These are phyloP conservation scores for Trichophyton schoenleinii DNA, from an alignment of 2,329 filamentous ascomycete species.

Conservation along the genomic window DNA sequence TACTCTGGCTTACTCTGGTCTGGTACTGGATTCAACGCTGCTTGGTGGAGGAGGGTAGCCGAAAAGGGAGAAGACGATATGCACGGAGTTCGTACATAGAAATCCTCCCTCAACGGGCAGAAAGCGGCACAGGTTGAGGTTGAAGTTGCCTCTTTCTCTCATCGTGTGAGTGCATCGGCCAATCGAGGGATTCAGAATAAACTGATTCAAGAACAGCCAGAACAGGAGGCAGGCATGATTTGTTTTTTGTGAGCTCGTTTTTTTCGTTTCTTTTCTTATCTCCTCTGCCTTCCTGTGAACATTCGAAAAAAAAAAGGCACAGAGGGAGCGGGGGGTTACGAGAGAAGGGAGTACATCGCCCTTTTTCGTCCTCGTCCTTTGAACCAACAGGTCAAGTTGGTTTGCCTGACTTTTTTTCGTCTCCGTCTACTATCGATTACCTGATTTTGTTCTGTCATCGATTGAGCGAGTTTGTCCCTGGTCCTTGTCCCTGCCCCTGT, in stretches of 20 bases:
- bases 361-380: not conserved
- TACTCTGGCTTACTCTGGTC: not conserved
- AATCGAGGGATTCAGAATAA: not conserved
- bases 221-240: not conserved
- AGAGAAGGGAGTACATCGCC: not conserved
- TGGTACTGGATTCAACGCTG: not conserved
- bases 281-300: not conserved
- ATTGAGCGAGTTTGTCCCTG: conserved; percentile 1
- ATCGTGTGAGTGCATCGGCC: not conserved
- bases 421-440: not conserved
- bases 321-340: not conserved
- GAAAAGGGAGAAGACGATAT: not conserved
- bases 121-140: not conserved
- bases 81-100: not conserved
- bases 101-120: not conserved
- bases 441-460: not conserved
- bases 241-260: not conserved
- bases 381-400: not conserved
- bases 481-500: not conserved
- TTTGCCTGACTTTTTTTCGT: no score
- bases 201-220: not conserved
- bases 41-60: not conserved
- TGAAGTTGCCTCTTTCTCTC: not conserved
- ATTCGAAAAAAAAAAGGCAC: not conserved
- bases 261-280: not conserved